phyloP scores from a whole-genome alignment of 305 asterid genomes.

The Fraxinus velutina region DNA sequence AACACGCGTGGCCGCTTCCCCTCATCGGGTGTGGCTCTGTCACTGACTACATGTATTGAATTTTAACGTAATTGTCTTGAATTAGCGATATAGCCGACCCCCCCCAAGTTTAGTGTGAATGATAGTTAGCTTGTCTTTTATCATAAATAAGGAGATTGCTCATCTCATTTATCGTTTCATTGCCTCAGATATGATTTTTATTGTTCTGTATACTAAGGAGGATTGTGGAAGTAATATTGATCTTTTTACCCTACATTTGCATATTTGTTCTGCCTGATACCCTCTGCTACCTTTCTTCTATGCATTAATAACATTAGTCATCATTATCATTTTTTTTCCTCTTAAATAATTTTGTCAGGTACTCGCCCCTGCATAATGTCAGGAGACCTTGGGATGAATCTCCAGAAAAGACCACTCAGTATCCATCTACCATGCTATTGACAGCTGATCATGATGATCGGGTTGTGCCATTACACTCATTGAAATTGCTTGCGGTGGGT shows the following conservation, averaged over 20 bases:
- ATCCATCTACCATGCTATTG: slow-evolving; percentile 72
- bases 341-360: slow-evolving; percentile 35
- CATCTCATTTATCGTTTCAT: not conserved
- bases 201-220: not conserved
- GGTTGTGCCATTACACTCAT: slow-evolving; percentile 79
- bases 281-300: not conserved
- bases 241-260: not conserved
- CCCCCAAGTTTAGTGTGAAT: not conserved
- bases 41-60: not conserved
- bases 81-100: not conserved
- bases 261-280: not conserved
- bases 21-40: not conserved
- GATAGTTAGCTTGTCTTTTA: not conserved
- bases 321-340: not conserved
- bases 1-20: not conserved
- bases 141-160: not conserved
- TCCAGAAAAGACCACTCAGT: slow-evolving; percentile 35
- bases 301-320: not conserved
- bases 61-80: not conserved
- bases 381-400: slow-evolving; percentile 64
- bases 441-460: slow-evolving; percentile 93
- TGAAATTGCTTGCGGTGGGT: slow-evolving; percentile 69
- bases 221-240: slow-evolving; percentile 7
- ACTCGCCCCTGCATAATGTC: slow-evolving; percentile 80
- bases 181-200: not conserved